phyloP scores from a whole-genome alignment of 805 yeast species.

The Spathaspora sp. region DNA sequence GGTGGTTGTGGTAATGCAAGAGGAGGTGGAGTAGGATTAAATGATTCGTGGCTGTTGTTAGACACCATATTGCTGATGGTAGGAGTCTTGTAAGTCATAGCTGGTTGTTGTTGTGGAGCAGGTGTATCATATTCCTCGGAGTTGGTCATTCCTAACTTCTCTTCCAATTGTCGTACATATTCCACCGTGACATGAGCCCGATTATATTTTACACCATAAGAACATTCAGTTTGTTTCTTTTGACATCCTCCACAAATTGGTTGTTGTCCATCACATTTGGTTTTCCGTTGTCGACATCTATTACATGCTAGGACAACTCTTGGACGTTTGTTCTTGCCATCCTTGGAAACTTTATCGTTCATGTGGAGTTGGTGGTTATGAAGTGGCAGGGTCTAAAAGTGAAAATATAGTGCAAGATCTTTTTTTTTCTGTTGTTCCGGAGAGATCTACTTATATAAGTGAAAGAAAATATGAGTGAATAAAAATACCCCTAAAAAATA shows the following conservation, averaged over 20 bases:
- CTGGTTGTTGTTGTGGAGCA: background rate
- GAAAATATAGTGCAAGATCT: background rate
- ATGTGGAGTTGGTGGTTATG: background rate
- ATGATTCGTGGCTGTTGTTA: background rate
- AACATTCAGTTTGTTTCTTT: slow-evolving; percentile 6
- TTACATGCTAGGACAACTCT: slow-evolving; percentile 10
- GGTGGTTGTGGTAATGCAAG: slow-evolving; percentile 3
- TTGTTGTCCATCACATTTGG: slow-evolving; percentile 9
- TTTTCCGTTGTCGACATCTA: slow-evolving; percentile 10
- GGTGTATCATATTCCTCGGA: background rate
- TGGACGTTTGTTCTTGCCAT: slow-evolving; percentile 1
- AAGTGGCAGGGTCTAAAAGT: background rate
- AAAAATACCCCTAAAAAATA: background rate
- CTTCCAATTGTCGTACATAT: slow-evolving; percentile 8
- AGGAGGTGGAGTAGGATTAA: background rate
- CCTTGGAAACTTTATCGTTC: background rate
- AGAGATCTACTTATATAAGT: background rate
- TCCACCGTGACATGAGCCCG: slow-evolving; percentile 9
- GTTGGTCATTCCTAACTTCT: slow-evolving; percentile 1
- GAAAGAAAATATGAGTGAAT: background rate
- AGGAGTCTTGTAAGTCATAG: background rate
- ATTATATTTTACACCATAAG: slow-evolving; percentile 3
- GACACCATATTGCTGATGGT: slow-evolving; percentile 1
- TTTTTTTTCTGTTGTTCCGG: background rate
- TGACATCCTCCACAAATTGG: slow-evolving; percentile 8